phyloP scores from a whole-genome alignment of 306 rosid genomes.

The Malus sylvestris region DNA sequence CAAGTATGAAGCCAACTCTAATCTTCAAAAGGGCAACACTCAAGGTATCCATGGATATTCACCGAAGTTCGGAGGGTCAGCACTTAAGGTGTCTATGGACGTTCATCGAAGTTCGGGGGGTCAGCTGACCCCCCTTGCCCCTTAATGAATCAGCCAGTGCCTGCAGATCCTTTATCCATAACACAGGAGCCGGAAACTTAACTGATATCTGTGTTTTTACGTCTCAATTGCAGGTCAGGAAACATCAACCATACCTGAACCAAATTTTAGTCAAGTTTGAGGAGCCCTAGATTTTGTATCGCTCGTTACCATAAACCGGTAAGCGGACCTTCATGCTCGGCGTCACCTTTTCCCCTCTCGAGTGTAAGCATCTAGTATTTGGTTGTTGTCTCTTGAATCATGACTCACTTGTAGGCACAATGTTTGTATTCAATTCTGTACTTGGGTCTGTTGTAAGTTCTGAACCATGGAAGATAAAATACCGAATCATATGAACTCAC shows the following conservation, averaged over 20 bases:
- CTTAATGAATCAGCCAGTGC: too few species aligned
- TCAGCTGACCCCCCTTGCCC: too few species aligned
- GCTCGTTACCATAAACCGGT: background rate
- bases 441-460: background rate
- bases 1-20: too few species aligned
- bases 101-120: too few species aligned
- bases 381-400: background rate
- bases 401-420: background rate
- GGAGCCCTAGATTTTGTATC: constrained; percentile 32
- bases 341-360: background rate
- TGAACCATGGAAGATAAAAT: background rate
- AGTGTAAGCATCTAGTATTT: background rate
- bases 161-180: too few species aligned
- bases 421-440: background rate
- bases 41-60: too few species aligned
- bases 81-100: too few species aligned
- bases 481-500: background rate
- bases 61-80: too few species aligned
- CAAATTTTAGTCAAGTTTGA: constrained; percentile 62
- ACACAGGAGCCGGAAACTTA: background rate
- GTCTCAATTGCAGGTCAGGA: constrained; percentile 60
- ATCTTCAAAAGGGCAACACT: too few species aligned
- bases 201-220: background rate
- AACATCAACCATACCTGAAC: constrained; percentile 57
- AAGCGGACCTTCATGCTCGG: background rate